phyloP scores from a whole-genome alignment of 306 rosid genomes.

The Arachis stenosperma region DNA sequence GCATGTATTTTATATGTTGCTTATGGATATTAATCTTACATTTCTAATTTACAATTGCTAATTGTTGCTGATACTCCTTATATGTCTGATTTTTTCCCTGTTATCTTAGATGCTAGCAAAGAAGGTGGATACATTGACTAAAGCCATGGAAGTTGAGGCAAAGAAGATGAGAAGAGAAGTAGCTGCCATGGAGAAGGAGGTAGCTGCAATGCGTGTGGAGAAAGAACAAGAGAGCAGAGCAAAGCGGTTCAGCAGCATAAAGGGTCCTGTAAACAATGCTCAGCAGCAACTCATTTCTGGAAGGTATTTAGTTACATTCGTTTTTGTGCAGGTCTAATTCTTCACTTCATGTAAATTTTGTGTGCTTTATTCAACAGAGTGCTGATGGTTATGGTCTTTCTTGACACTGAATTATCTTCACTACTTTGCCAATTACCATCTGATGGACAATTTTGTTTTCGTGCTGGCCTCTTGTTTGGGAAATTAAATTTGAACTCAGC shows the following conservation, averaged over 20 bases:
- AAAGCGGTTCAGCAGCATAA: conserved; percentile 72
- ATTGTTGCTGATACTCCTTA: conserved; percentile 36
- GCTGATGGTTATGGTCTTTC: conserved; percentile 30
- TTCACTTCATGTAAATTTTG: background rate
- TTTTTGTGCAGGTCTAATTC: conserved; percentile 8
- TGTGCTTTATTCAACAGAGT: conserved; percentile 24
- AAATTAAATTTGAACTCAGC: background rate
- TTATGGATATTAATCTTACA: conserved; percentile 21
- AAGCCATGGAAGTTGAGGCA: conserved; percentile 99
- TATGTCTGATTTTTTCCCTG: conserved; percentile 29
- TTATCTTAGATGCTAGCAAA: conserved; percentile 85
- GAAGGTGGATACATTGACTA: conserved; percentile 98
- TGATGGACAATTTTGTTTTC: conserved; percentile 27
- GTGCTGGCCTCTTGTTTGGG: conserved; percentile 3
- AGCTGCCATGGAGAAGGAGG: conserved; percentile 97
- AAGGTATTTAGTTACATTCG: conserved; percentile 58
- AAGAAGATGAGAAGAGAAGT: conserved; percentile 99
- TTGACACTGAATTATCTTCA: conserved; percentile 13
- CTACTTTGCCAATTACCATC: background rate
- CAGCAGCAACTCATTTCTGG: conserved; percentile 87
- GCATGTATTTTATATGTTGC: conserved; percentile 35
- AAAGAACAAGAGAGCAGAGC: conserved; percentile 92
- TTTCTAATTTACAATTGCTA: conserved; percentile 30
- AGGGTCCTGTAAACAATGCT: conserved; percentile 74
- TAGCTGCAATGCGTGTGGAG: conserved; percentile 98